phyloP scores from a whole-genome alignment of 2,329 filamentous ascomycete genomes.

The Lasiodiplodia sp. region DNA sequence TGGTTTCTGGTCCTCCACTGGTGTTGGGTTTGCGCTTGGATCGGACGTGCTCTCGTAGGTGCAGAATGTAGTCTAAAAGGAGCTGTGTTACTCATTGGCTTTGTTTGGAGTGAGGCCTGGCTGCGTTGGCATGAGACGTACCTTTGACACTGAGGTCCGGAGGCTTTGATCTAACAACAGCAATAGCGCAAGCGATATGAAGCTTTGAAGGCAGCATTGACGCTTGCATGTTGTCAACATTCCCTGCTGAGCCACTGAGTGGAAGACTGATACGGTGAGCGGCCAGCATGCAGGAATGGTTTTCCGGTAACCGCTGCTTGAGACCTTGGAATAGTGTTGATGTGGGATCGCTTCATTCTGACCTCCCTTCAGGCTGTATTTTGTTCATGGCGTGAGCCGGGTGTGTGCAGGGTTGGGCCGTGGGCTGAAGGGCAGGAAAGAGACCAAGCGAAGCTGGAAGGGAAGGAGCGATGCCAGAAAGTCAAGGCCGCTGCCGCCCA shows the following conservation, averaged over 20 bases:
- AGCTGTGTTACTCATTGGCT: neutral
- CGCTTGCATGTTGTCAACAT: neutral
- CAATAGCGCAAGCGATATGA: slow-evolving; percentile 45
- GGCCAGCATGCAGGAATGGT: neutral
- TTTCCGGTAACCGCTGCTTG: neutral
- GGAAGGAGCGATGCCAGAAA: slow-evolving; percentile 21
- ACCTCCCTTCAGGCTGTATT: neutral
- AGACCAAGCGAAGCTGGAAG: slow-evolving; percentile 1
- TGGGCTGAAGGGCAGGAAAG: neutral
- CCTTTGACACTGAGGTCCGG: slow-evolving; percentile 42
- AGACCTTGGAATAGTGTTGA: neutral
- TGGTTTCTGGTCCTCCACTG: slow-evolving; percentile 36
- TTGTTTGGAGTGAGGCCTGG: neutral
- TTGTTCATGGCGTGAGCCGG: neutral
- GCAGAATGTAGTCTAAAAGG: slow-evolving; percentile 40
- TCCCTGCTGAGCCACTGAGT: neutral
- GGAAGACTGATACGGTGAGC: neutral
- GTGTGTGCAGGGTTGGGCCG: neutral
- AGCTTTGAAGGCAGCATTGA: slow-evolving; percentile 22
- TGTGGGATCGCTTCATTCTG: neutral
- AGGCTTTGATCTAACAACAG: slow-evolving; percentile 50
- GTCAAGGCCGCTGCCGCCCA: neutral
- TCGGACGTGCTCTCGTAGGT: slow-evolving; percentile 47
- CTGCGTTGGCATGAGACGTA: slow-evolving; percentile 28
- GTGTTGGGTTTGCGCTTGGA: slow-evolving; percentile 34